Base-by-base conservation (phyloP, 2,329 filamentous ascomycete species). In the Monosporascus ibericus region DNA sequence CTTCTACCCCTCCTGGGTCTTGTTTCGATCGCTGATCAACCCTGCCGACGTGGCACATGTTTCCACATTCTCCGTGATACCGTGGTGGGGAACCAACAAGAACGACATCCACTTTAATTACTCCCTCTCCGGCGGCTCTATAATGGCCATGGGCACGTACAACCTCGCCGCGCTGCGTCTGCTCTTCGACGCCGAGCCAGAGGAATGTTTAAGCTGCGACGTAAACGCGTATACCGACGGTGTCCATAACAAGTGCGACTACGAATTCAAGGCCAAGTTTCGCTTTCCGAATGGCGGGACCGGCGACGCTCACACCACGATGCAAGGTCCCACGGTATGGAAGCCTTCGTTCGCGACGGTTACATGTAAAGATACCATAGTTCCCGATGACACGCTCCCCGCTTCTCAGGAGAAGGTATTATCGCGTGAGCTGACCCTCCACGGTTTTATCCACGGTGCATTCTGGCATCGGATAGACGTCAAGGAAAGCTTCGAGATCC, bases 71-170 rank as follows among this genome's bases (percentile, higher is more conserved):
- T 62, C 57, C 24, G 52, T 59, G 11, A 39, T 66, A 0, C 64
- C 65, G 0, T 58, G 52, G 48, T 58, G 62, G 1, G 34, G 56
- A 1, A 58, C 67, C 17, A 6, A 54, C 0, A 53, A 58, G 0
- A 58, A 66, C 27, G 62, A 71, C 55, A 73, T 73, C 36, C 56
- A 66, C 5, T 72, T 66, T 46, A 54, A 62, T 5, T 60, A 48
- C 47, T 20, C 42, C 5, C 37, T 60, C 2, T 50, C 34, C 5
- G 55, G 55, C 36, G 58, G 55, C 24, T 47, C 15, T 11, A 54
- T 60, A 37, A 63, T 74, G 68, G 66, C 72, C 57, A 58, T 72
- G 38, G 70, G 75, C 1, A 66, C 15, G 4, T 78, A 78, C 54
- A 61, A 58, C 14, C 58, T 75, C 27, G 58, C 70, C 14, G 58